phyloP scores from a whole-genome alignment of 306 rosid species.

The Rubus parviflorus region DNA sequence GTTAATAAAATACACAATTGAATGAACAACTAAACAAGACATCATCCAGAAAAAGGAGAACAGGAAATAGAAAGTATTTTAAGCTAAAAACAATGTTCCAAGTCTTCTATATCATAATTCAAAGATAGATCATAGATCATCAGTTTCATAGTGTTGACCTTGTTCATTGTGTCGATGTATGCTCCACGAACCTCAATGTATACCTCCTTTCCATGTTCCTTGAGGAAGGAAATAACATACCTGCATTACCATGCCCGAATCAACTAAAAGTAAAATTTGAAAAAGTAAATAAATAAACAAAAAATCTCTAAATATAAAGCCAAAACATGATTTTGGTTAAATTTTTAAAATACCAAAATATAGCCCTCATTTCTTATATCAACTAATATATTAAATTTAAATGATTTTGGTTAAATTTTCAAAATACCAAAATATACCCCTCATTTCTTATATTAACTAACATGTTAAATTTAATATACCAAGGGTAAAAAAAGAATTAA shows the following conservation, averaged over 20 bases:
- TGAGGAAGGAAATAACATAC: conserved; percentile 75
- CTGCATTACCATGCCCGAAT: conserved; percentile 46
- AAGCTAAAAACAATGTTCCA: neutral
- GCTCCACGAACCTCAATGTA: conserved; percentile 87
- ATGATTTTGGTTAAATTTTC: too few species aligned
- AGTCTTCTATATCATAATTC: neutral
- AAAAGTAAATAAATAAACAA: neutral
- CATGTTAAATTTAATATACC: too few species aligned
- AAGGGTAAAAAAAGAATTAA: neutral
- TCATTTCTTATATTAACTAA: too few species aligned
- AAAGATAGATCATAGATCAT: conserved; percentile 17
- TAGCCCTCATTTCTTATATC: too few species aligned
- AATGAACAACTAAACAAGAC: neutral
- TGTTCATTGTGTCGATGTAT: conserved; percentile 91
- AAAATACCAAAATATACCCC: too few species aligned
- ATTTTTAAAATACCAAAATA: too few species aligned
- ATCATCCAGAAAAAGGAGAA: neutral
- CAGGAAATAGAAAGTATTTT: neutral
- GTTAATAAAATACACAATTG: neutral
- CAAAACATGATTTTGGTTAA: too few species aligned
- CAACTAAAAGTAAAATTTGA: conserved; percentile 21
- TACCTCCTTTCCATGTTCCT: conserved; percentile 91
- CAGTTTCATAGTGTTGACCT: conserved; percentile 42
- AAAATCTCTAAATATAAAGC: neutral
- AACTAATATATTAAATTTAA: too few species aligned